Evolutionary conservation across 2,329 filamentous ascomycete species (phyloP).

Genomic region (Celoporthe dispersa): DNA sequence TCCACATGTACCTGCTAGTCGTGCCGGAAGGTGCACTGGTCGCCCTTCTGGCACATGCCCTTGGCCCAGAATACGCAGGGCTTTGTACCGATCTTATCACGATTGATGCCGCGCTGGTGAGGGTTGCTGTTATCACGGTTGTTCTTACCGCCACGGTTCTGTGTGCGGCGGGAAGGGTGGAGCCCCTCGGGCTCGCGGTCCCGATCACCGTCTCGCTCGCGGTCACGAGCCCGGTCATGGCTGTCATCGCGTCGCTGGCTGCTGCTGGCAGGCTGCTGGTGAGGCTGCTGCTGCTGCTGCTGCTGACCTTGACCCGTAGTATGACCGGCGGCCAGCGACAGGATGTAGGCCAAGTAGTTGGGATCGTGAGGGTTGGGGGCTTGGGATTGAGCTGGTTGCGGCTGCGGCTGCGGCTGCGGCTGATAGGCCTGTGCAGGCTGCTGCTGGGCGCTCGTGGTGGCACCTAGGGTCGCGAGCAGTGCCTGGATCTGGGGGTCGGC

Average conservation of each 20-base stretch:
- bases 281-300: slow-evolving; percentile 10
- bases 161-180: slow-evolving; percentile 38
- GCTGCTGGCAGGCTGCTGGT: slow-evolving; percentile 20
- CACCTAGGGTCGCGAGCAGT: slow-evolving; percentile 47
- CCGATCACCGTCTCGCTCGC: slow-evolving; percentile 38
- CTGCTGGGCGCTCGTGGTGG: slow-evolving; percentile 6
- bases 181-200: slow-evolving; percentile 35
- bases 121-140: neutral
- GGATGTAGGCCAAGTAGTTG: slow-evolving; percentile 40
- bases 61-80: slow-evolving; percentile 72
- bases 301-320: slow-evolving; percentile 26
- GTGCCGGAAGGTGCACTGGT: slow-evolving; percentile 75
- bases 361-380: slow-evolving; percentile 42
- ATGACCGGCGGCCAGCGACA: slow-evolving; percentile 30
- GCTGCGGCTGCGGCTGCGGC: slow-evolving; percentile 27
- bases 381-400: slow-evolving; percentile 32
- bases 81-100: slow-evolving; percentile 66
- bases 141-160: slow-evolving; percentile 39
- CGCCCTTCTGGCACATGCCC: slow-evolving; percentile 73
- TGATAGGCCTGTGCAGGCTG: slow-evolving; percentile 29
- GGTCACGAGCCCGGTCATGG: slow-evolving; percentile 34
- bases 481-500: slow-evolving; percentile 48
- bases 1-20: slow-evolving; percentile 44
- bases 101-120: slow-evolving; percentile 54
- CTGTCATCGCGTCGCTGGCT: slow-evolving; percentile 30